These are phyloP conservation scores for Scutellaria baicalensis DNA, from an alignment of 257 asterid species.

Conservation along the genomic window DNA sequence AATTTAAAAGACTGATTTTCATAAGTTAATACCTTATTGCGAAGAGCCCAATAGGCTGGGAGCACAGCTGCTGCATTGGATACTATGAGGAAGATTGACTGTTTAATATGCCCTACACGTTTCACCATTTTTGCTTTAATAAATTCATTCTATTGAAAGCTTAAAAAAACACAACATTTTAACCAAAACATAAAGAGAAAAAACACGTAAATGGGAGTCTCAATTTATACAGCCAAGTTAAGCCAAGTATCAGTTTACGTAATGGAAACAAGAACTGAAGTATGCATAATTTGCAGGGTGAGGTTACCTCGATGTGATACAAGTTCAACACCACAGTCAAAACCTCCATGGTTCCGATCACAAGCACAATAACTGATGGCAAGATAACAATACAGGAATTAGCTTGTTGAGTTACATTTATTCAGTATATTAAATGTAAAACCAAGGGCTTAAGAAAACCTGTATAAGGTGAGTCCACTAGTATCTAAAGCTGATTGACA, in stretches of 20 bases:
- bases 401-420: background rate
- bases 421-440: background rate
- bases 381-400: constrained; percentile 8
- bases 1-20: background rate
- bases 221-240: background rate
- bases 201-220: background rate
- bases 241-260: no score
- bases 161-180: background rate
- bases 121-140: constrained; percentile 36
- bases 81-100: constrained; percentile 81
- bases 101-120: constrained; percentile 74
- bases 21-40: constrained; percentile 57
- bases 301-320: constrained; percentile 68
- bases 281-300: background rate
- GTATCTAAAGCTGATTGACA: constrained; percentile 62
- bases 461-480: constrained; percentile 71
- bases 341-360: constrained; percentile 89
- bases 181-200: background rate
- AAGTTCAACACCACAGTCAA: constrained; percentile 81
- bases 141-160: constrained; percentile 12
- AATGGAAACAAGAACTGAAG: background rate
- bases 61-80: constrained; percentile 94
- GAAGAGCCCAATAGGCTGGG: constrained; percentile 95
- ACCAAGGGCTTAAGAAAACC: constrained; percentile 32
- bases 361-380: constrained; percentile 72